Evolutionary conservation across 2,329 filamentous ascomycete species (phyloP).

Genomic region (Microsporum ferrugineum): DNA sequence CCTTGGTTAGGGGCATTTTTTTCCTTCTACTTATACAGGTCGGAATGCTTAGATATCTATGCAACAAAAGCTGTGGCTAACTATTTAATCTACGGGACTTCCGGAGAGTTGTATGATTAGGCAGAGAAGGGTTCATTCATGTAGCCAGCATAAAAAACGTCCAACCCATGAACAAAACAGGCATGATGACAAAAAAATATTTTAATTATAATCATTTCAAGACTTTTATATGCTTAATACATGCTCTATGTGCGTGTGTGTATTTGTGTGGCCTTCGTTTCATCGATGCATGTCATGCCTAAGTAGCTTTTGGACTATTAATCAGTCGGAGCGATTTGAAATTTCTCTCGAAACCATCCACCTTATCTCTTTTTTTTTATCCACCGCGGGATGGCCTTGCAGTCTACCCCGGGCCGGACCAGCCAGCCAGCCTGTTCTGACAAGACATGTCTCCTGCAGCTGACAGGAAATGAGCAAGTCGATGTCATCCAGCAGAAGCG

Average conservation of each 20-base stretch:
- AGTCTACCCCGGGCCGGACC: background rate
- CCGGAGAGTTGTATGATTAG: background rate
- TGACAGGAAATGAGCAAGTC: background rate
- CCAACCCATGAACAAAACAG: background rate
- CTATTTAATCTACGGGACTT: background rate
- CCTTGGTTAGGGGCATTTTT: background rate
- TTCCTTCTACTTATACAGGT: background rate
- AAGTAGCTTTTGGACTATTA: background rate
- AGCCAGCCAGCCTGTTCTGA: background rate
- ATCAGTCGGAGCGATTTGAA: background rate
- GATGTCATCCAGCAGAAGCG: background rate
- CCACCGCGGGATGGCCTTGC: background rate
- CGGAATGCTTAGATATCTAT: background rate
- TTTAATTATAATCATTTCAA: no score
- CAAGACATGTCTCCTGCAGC: slow-evolving; percentile 1
- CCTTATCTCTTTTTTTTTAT: background rate
- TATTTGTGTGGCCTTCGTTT: background rate
- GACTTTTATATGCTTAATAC: no score
- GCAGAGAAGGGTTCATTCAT: background rate
- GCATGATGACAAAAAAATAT: background rate
- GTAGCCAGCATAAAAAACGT: background rate
- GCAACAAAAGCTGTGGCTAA: background rate
- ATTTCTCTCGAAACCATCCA: background rate
- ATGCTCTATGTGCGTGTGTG: no score
- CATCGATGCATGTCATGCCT: background rate